Percentiles rank a stretch among this genome's conserved stretches.
These are phyloP conservation scores for Pseudogymnoascus sp. DNA, from an alignment of 2,329 filamentous ascomycete species.

Conservation along the genomic window DNA sequence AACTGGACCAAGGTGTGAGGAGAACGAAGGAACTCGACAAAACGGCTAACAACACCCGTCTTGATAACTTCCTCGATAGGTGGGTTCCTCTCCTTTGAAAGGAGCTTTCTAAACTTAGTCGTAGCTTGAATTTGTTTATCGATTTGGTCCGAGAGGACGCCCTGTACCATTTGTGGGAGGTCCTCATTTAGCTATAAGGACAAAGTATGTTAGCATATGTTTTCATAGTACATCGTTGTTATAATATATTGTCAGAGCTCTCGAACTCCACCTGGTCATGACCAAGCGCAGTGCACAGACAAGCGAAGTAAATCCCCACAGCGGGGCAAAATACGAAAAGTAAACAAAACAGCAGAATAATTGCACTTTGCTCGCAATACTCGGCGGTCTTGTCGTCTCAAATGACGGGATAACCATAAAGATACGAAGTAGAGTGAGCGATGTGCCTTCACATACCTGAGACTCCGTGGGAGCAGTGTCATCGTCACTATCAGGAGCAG, in stretches of 20 bases:
- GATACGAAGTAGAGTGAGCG: not conserved
- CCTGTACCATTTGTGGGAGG: conserved; percentile 93
- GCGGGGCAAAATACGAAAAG: conserved; percentile 11
- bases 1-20: conserved; percentile 98
- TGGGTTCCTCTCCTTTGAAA: conserved; percentile 97
- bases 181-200: conserved; percentile 78
- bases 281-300: not conserved
- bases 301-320: conserved; percentile 11
- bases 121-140: conserved; percentile 95
- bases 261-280: not conserved
- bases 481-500: conserved; percentile 94
- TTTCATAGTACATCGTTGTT: conserved; percentile 6
- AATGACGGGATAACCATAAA: not conserved
- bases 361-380: not conserved
- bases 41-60: conserved; percentile 93
- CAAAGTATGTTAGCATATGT: conserved; percentile 15
- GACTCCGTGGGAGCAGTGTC: conserved; percentile 89
- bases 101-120: conserved; percentile 94
- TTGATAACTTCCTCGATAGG: conserved; percentile 99
- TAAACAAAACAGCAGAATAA: conserved; percentile 12
- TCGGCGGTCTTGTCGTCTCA: not conserved
- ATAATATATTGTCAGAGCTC: conserved; percentile 10
- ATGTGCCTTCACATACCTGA: conserved; percentile 58
- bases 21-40: conserved; percentile 95
- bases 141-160: conserved; percentile 98